Percentiles rank a stretch among this genome's conserved stretches.
phyloP scores from a whole-genome alignment of 2,329 filamentous ascomycete species.

The Lachnellula cervina region DNA sequence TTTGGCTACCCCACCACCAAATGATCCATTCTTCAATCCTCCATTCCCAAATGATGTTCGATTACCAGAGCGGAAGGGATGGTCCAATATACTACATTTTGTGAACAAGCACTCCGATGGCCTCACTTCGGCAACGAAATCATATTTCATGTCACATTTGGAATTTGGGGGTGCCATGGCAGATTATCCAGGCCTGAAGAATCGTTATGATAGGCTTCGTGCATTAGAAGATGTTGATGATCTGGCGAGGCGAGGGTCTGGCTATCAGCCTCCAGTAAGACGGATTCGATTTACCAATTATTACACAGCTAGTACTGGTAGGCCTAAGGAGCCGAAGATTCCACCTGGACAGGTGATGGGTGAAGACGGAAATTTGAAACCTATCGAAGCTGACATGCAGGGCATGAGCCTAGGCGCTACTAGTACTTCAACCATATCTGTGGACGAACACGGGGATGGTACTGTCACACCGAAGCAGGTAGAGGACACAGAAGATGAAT shows the following conservation, averaged over 20 bases:
- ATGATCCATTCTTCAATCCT: slow-evolving; percentile 68
- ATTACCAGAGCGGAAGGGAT: slow-evolving; percentile 63
- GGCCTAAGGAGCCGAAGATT: slow-evolving; percentile 48
- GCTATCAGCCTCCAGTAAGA: slow-evolving; percentile 31
- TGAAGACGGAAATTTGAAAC: slow-evolving; percentile 13
- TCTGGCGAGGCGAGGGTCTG: slow-evolving; percentile 29
- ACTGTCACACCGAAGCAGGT: slow-evolving; percentile 28
- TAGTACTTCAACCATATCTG: slow-evolving; percentile 9
- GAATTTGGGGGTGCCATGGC: slow-evolving; percentile 80
- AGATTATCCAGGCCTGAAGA: slow-evolving; percentile 66
- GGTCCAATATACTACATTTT: slow-evolving; percentile 68
- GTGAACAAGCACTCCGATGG: slow-evolving; percentile 75
- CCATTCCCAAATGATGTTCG: slow-evolving; percentile 70
- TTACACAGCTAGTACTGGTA: slow-evolving; percentile 79
- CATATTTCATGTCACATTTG: slow-evolving; percentile 72
- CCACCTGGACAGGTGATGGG: slow-evolving; percentile 13
- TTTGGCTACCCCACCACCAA: slow-evolving; percentile 18
- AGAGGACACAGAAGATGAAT: slow-evolving; percentile 23
- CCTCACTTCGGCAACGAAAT: slow-evolving; percentile 59
- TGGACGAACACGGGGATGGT: slow-evolving; percentile 39
- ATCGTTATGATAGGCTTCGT: slow-evolving; percentile 64
- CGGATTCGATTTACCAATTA: slow-evolving; percentile 82
- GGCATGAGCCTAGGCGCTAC: slow-evolving; percentile 18
- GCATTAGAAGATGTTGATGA: slow-evolving; percentile 68
- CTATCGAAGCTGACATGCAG: slow-evolving; percentile 19